Percentiles rank a stretch among this genome's conserved stretches.
phyloP scores from a whole-genome alignment of 2,329 filamentous ascomycete genomes.

The Trichoderma pleuroti region DNA sequence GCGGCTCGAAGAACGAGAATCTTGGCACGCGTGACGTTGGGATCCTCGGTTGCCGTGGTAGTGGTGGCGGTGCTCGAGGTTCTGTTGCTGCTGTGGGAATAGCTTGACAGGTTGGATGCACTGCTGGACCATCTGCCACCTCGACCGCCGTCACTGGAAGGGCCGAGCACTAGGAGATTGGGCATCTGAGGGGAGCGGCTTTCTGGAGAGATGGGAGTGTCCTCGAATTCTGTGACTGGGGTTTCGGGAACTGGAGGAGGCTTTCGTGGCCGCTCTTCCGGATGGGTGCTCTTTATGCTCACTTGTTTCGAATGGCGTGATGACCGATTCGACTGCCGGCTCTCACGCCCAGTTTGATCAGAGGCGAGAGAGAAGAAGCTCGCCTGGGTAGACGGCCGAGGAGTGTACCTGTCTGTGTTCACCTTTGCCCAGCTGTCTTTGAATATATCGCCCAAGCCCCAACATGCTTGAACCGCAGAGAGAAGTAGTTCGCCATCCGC shows the following conservation, averaged over 20 bases:
- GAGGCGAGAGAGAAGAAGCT: constrained; percentile 60
- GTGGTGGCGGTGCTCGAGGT: constrained; percentile 72
- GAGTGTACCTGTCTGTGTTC: constrained; percentile 79
- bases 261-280: constrained; percentile 49
- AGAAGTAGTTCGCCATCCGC: constrained; percentile 81
- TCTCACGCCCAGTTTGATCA: constrained; percentile 48
- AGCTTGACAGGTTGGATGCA: constrained; percentile 73
- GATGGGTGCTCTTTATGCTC: constrained; percentile 45
- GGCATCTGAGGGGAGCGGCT: constrained; percentile 71
- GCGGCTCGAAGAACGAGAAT: constrained; percentile 79
- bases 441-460: constrained; percentile 92
- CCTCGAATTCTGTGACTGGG: constrained; percentile 91
- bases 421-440: constrained; percentile 88
- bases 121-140: constrained; percentile 78
- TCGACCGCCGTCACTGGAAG: constrained; percentile 54
- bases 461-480: constrained; percentile 87
- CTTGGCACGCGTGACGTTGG: constrained; percentile 74
- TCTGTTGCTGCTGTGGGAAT: constrained; percentile 66
- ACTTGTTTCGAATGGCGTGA: constrained; percentile 51
- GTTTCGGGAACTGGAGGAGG: constrained; percentile 69
- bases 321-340: constrained; percentile 49
- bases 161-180: constrained; percentile 84
- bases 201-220: constrained; percentile 78
- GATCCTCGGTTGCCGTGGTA: constrained; percentile 65
- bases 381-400: constrained; percentile 68